Percentiles rank a stretch among this genome's conserved stretches.
Evolutionary conservation across 2,329 filamentous ascomycete genomes (phyloP).

Genomic region (Exutisphaerella laricina): DNA sequence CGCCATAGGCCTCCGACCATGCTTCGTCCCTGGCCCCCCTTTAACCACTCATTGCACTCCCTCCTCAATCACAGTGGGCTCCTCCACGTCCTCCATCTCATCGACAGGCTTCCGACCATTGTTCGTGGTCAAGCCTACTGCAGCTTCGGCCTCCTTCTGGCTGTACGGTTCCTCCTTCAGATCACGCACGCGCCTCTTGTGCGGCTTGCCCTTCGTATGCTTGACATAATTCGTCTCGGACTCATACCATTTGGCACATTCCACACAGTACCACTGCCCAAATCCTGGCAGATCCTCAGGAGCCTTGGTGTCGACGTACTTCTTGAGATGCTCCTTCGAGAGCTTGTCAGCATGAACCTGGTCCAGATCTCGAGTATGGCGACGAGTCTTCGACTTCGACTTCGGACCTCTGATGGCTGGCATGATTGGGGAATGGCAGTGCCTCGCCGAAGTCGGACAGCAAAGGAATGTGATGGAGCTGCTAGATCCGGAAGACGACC

Average conservation of each 20-base stretch:
- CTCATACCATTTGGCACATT: constrained; percentile 97
- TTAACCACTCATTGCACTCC: constrained; percentile 15
- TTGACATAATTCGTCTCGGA: constrained; percentile 67
- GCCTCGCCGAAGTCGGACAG: constrained; percentile 12
- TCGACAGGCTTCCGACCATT: constrained; percentile 47
- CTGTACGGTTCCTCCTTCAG: constrained; percentile 80
- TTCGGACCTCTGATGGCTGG: constrained; percentile 47
- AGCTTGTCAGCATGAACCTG: constrained; percentile 80
- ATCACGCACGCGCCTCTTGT: constrained; percentile 84
- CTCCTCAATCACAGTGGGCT: constrained; percentile 10
- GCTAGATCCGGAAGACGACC: constrained; percentile 1
- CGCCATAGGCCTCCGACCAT: too few relatives aligned
- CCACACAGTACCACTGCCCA: constrained; percentile 79
- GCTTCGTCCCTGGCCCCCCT: background rate
- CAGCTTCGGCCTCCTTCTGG: constrained; percentile 79
- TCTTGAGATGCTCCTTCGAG: constrained; percentile 70
- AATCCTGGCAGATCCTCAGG: constrained; percentile 82
- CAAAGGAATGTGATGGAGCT: background rate
- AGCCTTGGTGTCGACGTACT: constrained; percentile 72
- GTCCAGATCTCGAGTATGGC: constrained; percentile 71
- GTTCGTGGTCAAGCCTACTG: constrained; percentile 64
- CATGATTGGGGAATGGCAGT: constrained; percentile 39
- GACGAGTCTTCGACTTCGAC: constrained; percentile 46
- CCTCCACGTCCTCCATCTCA: constrained; percentile 28
- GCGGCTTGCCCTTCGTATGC: constrained; percentile 82